Percentiles rank a stretch among this genome's conserved stretches.
Evolutionary conservation across 371 early-diverging fungal genomes (phyloP).

Genomic region (Mucor velutinosus): DNA sequence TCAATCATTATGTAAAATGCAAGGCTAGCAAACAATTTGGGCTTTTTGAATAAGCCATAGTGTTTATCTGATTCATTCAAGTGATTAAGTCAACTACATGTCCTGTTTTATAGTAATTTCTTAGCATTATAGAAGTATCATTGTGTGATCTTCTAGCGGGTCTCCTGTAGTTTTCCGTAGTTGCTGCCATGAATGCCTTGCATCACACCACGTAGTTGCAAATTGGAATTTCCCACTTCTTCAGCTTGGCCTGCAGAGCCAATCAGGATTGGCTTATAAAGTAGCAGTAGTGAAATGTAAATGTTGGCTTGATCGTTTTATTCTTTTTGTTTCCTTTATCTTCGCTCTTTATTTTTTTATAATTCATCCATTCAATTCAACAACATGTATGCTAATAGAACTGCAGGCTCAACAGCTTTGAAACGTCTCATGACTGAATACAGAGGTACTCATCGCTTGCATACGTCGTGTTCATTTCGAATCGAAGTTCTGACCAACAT

Average conservation of each 20-base stretch:
- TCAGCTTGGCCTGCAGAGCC: background rate
- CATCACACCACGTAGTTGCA: background rate
- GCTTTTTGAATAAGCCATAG: no score
- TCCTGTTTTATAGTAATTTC: background rate
- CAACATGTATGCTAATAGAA: conserved; percentile 44
- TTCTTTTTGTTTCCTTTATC: conserved; percentile 2
- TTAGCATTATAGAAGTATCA: background rate
- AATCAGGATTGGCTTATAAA: background rate
- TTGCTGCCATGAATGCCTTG: background rate
- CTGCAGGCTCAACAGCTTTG: conserved; percentile 77
- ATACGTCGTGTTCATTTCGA: background rate
- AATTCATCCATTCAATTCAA: background rate
- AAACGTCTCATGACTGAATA: conserved; percentile 98
- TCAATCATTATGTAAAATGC: no score
- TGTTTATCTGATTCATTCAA: no score
- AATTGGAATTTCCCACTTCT: background rate
- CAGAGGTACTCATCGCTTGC: conserved; percentile 57
- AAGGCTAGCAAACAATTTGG: no score
- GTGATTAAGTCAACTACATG: background rate
- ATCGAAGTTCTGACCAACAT: background rate
- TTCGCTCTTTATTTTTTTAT: background rate
- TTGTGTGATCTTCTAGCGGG: background rate
- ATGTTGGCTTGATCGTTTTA: background rate
- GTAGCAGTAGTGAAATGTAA: background rate
- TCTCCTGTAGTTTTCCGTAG: background rate